Evolutionary conservation across 2,329 filamentous ascomycete genomes (phyloP).

Genomic region (Cladophialophora carrionii): DNA sequence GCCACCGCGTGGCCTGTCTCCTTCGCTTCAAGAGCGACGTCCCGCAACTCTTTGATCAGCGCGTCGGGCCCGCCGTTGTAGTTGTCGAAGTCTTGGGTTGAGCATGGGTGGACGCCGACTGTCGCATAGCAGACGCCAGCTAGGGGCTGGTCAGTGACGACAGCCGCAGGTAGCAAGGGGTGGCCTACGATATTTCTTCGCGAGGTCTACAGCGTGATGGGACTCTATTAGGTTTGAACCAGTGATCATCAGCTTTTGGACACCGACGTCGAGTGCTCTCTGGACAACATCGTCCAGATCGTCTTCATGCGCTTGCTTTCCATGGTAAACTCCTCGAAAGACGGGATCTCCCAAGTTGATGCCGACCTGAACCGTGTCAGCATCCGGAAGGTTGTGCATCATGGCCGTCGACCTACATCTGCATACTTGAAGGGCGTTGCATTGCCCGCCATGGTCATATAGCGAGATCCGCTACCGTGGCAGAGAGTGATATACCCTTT

Average conservation of each 20-base stretch:
- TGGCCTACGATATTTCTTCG: slow-evolving; percentile 70
- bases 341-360: slow-evolving; percentile 96
- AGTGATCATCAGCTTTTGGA: slow-evolving; percentile 87
- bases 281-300: slow-evolving; percentile 67
- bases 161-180: background rate
- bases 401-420: slow-evolving; percentile 46
- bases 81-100: slow-evolving; percentile 74
- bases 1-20: slow-evolving; percentile 67
- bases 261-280: slow-evolving; percentile 76
- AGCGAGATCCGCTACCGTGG: background rate
- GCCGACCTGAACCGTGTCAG: slow-evolving; percentile 63
- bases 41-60: slow-evolving; percentile 62
- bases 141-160: slow-evolving; percentile 43
- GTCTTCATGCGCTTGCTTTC: slow-evolving; percentile 63
- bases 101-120: slow-evolving; percentile 91
- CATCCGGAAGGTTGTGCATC: background rate
- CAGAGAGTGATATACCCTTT: background rate
- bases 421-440: slow-evolving; percentile 48
- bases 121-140: slow-evolving; percentile 85
- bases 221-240: slow-evolving; percentile 85
- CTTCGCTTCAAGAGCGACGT: slow-evolving; percentile 65
- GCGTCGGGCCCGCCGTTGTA: slow-evolving; percentile 52
- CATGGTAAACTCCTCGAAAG: slow-evolving; percentile 82
- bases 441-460: slow-evolving; percentile 44
- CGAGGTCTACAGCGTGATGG: slow-evolving; percentile 71